Base-by-base conservation (phyloP, 2,329 filamentous ascomycete genomes). In the Botryotinia calthae region DNA sequence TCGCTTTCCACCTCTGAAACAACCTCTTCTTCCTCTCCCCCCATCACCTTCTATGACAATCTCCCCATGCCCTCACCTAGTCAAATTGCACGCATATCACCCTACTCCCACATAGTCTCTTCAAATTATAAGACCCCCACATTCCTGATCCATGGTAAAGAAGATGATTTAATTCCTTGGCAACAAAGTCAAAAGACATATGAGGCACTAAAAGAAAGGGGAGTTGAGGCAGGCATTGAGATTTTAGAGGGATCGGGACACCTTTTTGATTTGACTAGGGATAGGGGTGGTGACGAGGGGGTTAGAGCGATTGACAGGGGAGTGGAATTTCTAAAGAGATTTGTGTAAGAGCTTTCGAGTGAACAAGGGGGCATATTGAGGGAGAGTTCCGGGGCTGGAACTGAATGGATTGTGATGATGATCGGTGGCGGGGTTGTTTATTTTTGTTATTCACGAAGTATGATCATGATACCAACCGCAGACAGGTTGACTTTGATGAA, bases 111-210 rank as follows among this genome's bases (percentile, higher is more conserved):
- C 22, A 79, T 82, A n/a, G 42, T 67, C 2, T 37, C 67, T 2
- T 81, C 81, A 3, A 77, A 62, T 0, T 83, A 83, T 71, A 63
- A 62, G 7, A 77, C 76, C 4, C 82, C 81, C 10, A 83, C 81
- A 4, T 82, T 81, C 72, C 34, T 84, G 0, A 74, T 82, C 0
- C 81, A 82, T 72, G 75, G 76, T 0, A 75, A 66, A 0, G 66
- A 73, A 0, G 82, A 83, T 64, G 81, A 83, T 62, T 62, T 82
- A 59, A 79, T 82, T 63, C 81, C 81, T 2, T 82, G 78, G 76
- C 73, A 79, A 68, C 78, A 81, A 71, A 76, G 76, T 2, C 72
- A 77, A 46, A 54, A 76, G 16, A 81, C 77, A 14, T 67, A 56
- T 31, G 66, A 78, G 14, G 78, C 74, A 1, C 31, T 81, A 46